phyloP scores from a whole-genome alignment of 192 early-diverging fungal species.

The Podila epigama region DNA sequence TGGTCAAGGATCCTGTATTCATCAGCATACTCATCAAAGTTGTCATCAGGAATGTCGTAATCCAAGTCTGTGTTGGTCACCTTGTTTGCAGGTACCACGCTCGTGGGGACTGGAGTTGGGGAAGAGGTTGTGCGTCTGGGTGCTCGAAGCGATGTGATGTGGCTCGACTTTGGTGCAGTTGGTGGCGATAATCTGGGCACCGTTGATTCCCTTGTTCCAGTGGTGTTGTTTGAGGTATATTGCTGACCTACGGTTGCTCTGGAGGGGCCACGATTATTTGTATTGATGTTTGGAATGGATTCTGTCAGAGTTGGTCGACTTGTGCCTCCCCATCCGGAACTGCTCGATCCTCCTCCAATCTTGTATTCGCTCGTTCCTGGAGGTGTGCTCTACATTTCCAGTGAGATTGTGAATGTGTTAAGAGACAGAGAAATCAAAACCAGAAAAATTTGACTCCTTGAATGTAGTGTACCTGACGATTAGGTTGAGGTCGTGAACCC shows the following conservation, averaged over 20 bases:
- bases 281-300: not conserved
- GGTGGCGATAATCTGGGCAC: not conserved
- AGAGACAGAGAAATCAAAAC: not conserved
- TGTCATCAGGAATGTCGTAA: conserved; percentile 7
- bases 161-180: not conserved
- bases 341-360: not conserved
- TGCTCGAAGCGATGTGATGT: not conserved
- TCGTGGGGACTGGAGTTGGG: not conserved
- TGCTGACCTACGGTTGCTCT: not conserved
- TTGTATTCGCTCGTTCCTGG: conserved; percentile 4
- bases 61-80: not conserved
- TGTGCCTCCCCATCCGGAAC: conserved; percentile 25
- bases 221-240: not conserved
- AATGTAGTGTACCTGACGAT: not conserved
- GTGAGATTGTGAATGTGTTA: too few species aligned
- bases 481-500: not conserved
- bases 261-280: not conserved
- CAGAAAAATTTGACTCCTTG: not conserved
- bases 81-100: not conserved
- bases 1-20: conserved; percentile 7
- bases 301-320: conserved; percentile 20
- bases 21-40: conserved; percentile 24
- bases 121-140: not conserved
- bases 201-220: not conserved
- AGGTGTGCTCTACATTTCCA: conserved; percentile 3